These are phyloP conservation scores for Acorus gramineus DNA, from an alignment of 106 monocot species.

Conservation along the genomic window DNA sequence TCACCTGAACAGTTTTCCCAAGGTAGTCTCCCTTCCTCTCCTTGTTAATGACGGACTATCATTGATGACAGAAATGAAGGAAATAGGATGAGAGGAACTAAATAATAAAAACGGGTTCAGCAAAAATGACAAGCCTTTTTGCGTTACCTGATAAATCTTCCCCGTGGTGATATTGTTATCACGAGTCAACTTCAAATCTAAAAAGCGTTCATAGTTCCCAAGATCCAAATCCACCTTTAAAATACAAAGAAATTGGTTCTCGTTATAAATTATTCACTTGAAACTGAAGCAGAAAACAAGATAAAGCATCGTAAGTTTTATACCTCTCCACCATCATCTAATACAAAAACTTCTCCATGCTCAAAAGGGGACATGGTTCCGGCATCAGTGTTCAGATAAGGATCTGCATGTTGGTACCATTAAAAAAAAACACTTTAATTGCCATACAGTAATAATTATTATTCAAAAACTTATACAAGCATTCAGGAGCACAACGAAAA, in stretches of 20 bases:
- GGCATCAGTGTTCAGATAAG: slow-evolving; percentile 25
- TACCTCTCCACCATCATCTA: slow-evolving; percentile 33
- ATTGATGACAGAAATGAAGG: background rate
- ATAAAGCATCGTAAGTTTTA: no score
- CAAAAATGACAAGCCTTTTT: background rate
- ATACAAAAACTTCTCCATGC: slow-evolving; percentile 29
- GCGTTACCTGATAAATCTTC: slow-evolving; percentile 22
- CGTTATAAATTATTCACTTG: no score
- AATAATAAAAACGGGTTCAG: background rate
- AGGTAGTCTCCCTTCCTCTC: slow-evolving; percentile 67
- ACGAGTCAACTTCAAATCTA: slow-evolving; percentile 19
- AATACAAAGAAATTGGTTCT: no score
- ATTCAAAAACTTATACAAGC: no score
- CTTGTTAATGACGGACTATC: slow-evolving; percentile 55
- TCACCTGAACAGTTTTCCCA: slow-evolving; percentile 70
- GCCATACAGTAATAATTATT: no score
- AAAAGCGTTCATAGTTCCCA: slow-evolving; percentile 27
- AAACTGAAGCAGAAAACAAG: no score
- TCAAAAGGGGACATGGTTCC: slow-evolving; percentile 26
- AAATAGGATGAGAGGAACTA: background rate
- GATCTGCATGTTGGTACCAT: slow-evolving; percentile 8
- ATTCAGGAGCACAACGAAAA: no score
- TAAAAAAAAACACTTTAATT: no score
- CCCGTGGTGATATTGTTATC: slow-evolving; percentile 32
- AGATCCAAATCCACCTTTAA: slow-evolving; percentile 32